A percentile compares a stretch with the other conserved stretches of the same genome.
Conservation (phyloP, 2,329 filamentous ascomycete genomes). For the Venturiaceae sp. region DNA sequence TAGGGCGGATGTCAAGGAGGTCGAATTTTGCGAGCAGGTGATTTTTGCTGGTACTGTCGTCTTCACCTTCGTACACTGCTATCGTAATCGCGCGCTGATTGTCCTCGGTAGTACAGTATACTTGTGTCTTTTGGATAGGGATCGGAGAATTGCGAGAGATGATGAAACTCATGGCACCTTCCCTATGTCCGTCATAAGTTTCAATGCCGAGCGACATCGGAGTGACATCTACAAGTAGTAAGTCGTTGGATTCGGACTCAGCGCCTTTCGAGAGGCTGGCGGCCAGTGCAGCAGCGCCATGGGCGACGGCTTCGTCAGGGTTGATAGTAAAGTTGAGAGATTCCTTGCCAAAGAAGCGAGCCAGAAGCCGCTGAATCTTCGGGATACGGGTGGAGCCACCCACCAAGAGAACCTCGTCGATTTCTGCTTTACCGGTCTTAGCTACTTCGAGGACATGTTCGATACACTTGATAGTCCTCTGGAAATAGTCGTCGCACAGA, state of each 20-base stretch:
- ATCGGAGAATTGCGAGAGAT: conserved; percentile 93
- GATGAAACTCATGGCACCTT: conserved; percentile 94
- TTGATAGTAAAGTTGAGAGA: conserved; percentile 99
- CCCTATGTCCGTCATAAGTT: no score
- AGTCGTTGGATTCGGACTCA: conserved; percentile 60
- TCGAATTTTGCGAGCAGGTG: conserved; percentile 98
- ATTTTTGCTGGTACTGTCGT: conserved; percentile 91
- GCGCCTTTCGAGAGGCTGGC: conserved; percentile 88
- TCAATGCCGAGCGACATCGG: conserved; percentile 93
- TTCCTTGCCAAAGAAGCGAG: conserved; percentile 98
- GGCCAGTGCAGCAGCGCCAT: conserved; percentile 93
- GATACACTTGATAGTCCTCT: conserved; percentile 97
- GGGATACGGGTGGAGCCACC: conserved; percentile 99
- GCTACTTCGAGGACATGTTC: conserved; percentile 98
- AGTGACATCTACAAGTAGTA: conserved; percentile 97
- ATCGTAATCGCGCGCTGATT: conserved; percentile 95
- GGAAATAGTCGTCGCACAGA: conserved; percentile 97
- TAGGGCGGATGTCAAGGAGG: conserved; percentile 88
- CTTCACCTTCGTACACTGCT: conserved; percentile 91
- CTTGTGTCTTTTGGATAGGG: conserved; percentile 93
- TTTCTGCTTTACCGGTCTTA: conserved; percentile 90
- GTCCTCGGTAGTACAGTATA: conserved; percentile 93
- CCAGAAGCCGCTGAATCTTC: conserved; percentile 88
- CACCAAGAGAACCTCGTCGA: conserved; percentile 94
- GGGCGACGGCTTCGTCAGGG: conserved; percentile 97